These are phyloP conservation scores for Blattamonas nauphoetae DNA, from an alignment of 78 protist species.

Conservation along the genomic window DNA sequence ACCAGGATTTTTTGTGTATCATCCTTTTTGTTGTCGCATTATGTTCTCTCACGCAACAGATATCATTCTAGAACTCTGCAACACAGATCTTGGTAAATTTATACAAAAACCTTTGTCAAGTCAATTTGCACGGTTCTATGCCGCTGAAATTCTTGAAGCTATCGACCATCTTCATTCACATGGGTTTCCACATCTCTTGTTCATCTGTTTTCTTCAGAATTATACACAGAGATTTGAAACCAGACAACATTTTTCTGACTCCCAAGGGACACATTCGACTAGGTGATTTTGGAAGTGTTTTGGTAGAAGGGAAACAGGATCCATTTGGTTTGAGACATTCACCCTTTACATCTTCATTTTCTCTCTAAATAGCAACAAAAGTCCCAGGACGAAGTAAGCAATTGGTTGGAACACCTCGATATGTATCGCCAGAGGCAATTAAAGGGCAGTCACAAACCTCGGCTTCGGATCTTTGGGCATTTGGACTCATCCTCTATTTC, in stretches of 20 bases:
- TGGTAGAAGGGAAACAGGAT: not conserved
- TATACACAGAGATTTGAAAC: not conserved
- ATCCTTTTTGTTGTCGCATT: not conserved
- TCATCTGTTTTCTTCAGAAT: not conserved
- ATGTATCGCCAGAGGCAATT: not conserved
- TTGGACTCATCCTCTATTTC: not conserved
- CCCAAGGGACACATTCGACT: not conserved
- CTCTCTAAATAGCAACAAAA: too few species aligned
- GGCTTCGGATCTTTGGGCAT: not conserved
- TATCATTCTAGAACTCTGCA: not conserved
- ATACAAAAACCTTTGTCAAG: not conserved
- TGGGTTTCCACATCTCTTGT: not conserved
- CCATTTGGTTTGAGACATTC: not conserved
- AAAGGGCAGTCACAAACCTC: not conserved
- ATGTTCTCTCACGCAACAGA: not conserved
- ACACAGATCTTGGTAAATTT: not conserved
- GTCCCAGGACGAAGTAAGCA: not conserved
- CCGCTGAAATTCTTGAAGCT: not conserved
- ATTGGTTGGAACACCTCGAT: not conserved
- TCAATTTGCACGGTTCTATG: not conserved
- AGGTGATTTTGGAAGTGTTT: not conserved
- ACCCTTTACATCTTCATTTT: too few species aligned
- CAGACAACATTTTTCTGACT: not conserved
- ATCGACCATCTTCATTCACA: not conserved
- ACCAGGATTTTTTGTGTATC: not conserved